These are phyloP conservation scores for Porphyrellus cyaneotinctus DNA, from an alignment of 768 basidiomycete species.

Conservation along the genomic window DNA sequence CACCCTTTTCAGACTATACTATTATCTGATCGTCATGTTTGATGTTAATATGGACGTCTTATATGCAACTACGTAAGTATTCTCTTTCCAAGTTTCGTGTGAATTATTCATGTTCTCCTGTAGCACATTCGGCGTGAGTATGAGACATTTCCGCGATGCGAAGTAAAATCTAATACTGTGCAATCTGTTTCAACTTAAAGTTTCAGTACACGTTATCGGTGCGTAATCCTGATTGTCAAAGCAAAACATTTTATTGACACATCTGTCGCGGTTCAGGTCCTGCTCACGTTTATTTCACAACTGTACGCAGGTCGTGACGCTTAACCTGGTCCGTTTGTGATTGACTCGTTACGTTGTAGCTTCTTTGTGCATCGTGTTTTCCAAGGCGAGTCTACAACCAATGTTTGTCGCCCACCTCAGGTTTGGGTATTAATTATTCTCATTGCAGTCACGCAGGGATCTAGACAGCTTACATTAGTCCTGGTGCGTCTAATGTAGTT, in stretches of 20 bases:
- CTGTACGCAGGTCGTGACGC: constrained; percentile 15
- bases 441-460: constrained; percentile 20
- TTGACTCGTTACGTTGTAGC: constrained; percentile 9
- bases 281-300: constrained; percentile 25
- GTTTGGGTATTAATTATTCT: background rate
- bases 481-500: constrained; percentile 15
- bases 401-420: no score
- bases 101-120: constrained; percentile 1
- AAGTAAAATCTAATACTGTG: background rate
- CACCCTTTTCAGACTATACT: constrained; percentile 22
- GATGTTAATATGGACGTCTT: constrained; percentile 21
- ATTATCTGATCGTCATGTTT: constrained; percentile 26
- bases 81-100: no score
- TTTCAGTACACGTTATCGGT: constrained; percentile 27
- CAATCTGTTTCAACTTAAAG: constrained; percentile 9
- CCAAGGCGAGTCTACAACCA: constrained; percentile 15
- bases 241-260: background rate
- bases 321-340: background rate
- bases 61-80: constrained; percentile 26
- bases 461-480: constrained; percentile 6
- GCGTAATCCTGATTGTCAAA: background rate
- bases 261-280: constrained; percentile 11
- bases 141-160: background rate
- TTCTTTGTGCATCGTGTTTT: constrained; percentile 25
- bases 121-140: constrained; percentile 32